A percentile compares a stretch with the other conserved stretches of the same genome.
These are phyloP conservation scores for Nissolia schottii DNA, from an alignment of 306 rosid genomes.

Conservation along the genomic window DNA sequence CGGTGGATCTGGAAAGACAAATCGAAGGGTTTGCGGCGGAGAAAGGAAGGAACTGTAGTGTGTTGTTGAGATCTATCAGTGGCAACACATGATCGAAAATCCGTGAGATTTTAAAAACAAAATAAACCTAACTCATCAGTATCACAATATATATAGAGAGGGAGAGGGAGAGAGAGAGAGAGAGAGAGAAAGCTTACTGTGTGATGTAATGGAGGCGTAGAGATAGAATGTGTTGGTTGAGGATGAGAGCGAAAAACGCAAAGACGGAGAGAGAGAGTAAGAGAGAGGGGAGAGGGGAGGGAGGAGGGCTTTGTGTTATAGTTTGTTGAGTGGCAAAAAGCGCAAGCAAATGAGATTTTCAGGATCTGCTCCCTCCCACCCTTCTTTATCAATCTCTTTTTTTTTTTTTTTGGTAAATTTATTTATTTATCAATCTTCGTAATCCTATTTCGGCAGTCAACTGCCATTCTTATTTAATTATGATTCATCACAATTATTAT, in stretches of 20 bases:
- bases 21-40: constrained; percentile 24
- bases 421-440: neutral
- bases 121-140: neutral
- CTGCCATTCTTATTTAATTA: constrained; percentile 1
- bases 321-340: constrained; percentile 20
- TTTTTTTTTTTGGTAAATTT: too few species aligned
- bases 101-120: constrained; percentile 8
- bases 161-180: neutral
- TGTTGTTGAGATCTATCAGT: constrained; percentile 23
- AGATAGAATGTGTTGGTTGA: neutral
- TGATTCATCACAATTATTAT: neutral
- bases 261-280: neutral
- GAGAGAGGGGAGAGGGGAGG: neutral
- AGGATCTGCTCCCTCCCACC: constrained; percentile 6
- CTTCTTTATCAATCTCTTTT: constrained; percentile 18
- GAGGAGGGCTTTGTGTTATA: neutral
- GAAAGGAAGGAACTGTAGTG: neutral
- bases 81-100: constrained; percentile 7
- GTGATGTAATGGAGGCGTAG: constrained; percentile 10
- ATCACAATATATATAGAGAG: neutral
- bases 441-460: neutral
- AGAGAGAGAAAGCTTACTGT: constrained; percentile 21
- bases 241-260: neutral
- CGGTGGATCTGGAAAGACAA: constrained; percentile 30
- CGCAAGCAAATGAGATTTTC: constrained; percentile 26